Evolutionary conservation across 805 yeast species (phyloP).

Genomic region (Yamadazyma takamatsuzukensis): DNA sequence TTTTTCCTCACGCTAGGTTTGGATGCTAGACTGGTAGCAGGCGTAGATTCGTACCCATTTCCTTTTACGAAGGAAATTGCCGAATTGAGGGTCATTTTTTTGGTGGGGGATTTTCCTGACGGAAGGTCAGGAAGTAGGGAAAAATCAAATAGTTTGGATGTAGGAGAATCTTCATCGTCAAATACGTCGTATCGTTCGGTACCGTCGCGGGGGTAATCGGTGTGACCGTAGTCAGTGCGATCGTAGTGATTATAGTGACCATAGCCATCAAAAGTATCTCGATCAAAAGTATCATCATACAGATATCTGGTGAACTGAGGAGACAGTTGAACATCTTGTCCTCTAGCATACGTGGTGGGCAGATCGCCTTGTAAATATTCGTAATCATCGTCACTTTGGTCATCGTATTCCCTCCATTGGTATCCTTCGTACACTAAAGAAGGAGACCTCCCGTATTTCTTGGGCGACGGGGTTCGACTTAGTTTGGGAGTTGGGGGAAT

Average conservation of each 20-base stretch:
- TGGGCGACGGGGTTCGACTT: constrained; percentile 27
- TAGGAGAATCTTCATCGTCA: constrained; percentile 7
- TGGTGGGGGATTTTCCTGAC: constrained; percentile 15
- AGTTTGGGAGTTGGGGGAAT: too few relatives aligned
- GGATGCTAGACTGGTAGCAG: constrained; percentile 4
- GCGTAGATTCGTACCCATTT: constrained; percentile 2
- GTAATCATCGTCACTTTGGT: too few relatives aligned
- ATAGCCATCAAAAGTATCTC: constrained; percentile 4
- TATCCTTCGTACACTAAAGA: constrained; percentile 17
- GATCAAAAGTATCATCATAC: too few relatives aligned
- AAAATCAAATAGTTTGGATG: constrained; percentile 13
- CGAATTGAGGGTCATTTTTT: constrained; percentile 17
- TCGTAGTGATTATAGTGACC: constrained; percentile 3
- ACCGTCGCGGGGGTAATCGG: constrained; percentile 4
- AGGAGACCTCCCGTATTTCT: constrained; percentile 22
- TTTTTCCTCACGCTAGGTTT: constrained; percentile 11
- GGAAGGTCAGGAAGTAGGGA: constrained; percentile 32
- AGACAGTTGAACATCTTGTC: too few relatives aligned
- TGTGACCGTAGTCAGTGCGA: constrained; percentile 2
- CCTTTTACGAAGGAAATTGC: constrained; percentile 36
- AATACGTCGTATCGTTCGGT: constrained; percentile 1
- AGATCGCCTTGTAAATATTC: too few relatives aligned
- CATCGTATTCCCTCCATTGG: too few relatives aligned
- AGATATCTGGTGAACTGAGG: too few relatives aligned
- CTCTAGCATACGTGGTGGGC: too few relatives aligned